Evolutionary conservation across 2,329 filamentous ascomycete species (phyloP), one percentile per base, ranked within the genome.

Genomic region (Neurospora sp.): DNA sequence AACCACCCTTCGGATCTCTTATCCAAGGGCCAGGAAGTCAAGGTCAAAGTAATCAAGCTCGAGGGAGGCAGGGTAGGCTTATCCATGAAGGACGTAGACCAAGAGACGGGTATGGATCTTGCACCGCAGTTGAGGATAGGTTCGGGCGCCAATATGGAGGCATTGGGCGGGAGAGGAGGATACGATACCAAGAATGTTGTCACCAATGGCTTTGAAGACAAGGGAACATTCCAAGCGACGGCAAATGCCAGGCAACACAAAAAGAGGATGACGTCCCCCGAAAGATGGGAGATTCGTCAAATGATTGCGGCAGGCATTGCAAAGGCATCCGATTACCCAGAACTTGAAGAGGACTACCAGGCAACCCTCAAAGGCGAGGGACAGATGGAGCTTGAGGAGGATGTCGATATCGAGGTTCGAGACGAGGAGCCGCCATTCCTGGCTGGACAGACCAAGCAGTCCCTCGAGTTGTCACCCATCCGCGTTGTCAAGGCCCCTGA

Each of bases 1-100:
- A 96, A 95, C 73, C 93, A 98, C 78, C 96, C 96, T 0, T 93
- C 93, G 0, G 96, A 99, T 77, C 82, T 99, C 1, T 85, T 99
- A 4, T 87, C 90, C 2, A 86, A 88, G 71, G 92, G 91, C 6
- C 94, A 98, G 78, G 82, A 88, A 1, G 93, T 99, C 69, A 97
- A 96, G 79, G 93, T 98, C 75, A 99, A 99, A 79, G 91, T 99
- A 33, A 84, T 91, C 76, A 97, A 92, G 77, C 90, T 97, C 68
- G 92, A 98, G 77, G 90, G 91, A 4, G 88, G 84, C 68, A 87
- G 92, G 38, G 90, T 98, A 76, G 94, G 93, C 0, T 82, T 99
- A 6, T 97, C 94, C 0, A 97, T 99, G 94, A 97, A 97, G 77
- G 95, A 97, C 72, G 94, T 97, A 17, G 95, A 99, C 75, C 96